These are phyloP conservation scores for Sarcodon sp. DNA, from an alignment of 768 basidiomycete genomes.

Conservation along the genomic window DNA sequence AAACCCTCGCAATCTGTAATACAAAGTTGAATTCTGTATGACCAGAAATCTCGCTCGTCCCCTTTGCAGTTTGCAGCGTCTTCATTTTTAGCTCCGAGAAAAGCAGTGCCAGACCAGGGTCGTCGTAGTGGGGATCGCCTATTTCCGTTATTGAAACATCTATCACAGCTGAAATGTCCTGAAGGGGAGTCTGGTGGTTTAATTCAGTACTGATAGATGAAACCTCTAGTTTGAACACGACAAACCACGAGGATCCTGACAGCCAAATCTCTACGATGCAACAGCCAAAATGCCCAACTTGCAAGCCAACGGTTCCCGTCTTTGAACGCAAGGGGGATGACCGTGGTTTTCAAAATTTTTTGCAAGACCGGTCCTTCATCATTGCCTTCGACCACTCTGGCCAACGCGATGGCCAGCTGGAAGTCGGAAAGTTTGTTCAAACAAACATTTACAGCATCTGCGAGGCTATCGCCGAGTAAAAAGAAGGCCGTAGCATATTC, in stretches of 20 bases:
- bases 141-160: slow-evolving; percentile 48
- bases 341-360: slow-evolving; percentile 56
- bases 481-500: slow-evolving; percentile 99
- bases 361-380: slow-evolving; percentile 70
- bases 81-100: slow-evolving; percentile 85
- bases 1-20: slow-evolving; percentile 84
- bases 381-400: slow-evolving; percentile 72
- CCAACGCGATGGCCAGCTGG: slow-evolving; percentile 80
- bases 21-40: slow-evolving; percentile 92
- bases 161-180: slow-evolving; percentile 51
- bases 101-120: slow-evolving; percentile 82
- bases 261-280: slow-evolving; percentile 78
- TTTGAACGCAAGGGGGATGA: slow-evolving; percentile 75
- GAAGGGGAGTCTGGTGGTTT: slow-evolving; percentile 56
- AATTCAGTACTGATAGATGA: not conserved
- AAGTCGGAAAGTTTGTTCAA: slow-evolving; percentile 81
- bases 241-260: slow-evolving; percentile 84
- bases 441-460: slow-evolving; percentile 88
- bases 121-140: slow-evolving; percentile 83
- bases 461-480: slow-evolving; percentile 75
- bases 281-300: slow-evolving; percentile 94
- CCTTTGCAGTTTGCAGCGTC: slow-evolving; percentile 87
- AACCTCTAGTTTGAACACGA: not conserved
- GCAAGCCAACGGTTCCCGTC: slow-evolving; percentile 88
- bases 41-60: slow-evolving; percentile 83